Evolutionary conservation across 495 filamentous ascomycete species (phyloP), one percentile per base, ranked within the genome.

Genomic region (Tuber umbilicatum): DNA sequence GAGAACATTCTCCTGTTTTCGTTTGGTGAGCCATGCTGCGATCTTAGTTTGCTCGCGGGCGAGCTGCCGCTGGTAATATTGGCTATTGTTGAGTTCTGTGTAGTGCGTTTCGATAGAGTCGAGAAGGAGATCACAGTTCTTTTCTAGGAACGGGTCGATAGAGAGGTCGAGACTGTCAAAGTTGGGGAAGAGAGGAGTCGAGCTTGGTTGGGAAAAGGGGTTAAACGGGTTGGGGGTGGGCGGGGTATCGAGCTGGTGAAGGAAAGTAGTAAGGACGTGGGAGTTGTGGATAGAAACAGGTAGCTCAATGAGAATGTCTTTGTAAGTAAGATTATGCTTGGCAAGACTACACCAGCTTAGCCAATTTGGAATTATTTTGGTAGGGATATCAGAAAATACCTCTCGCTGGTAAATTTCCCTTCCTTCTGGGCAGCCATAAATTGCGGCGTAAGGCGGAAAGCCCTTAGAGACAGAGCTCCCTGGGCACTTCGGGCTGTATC

Each of bases 61-160:
- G n/a, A 97, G 87, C 81, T 96, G 93, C 73, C 95, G 89, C 85
- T 97, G 93, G 87, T 98, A 97, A 87, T 97, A 99, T 85, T 97
- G 93, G 86, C 93, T 92, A 87, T 99, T 99, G 88, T 98, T 99
- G 83, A 94, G 91, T 85, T 99, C 95, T 70, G 94, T 97, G 85
- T 98, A 94, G 87, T 99, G 95, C 38, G 91, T 89, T 86, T 99
- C 95, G 82, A 99, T 98, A 85, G 90, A 93, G 74, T 99, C 95
- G 74, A 99, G 90, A 38, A 99, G 89, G 76, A 97, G 89, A 82
- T 99, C 94, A 85, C 93, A 95, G 74, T 94, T 97, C 88, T 97
- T 97, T 88, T 97, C 94, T n/a, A 99, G 89, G 87, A 95, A 98
- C 39, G 95, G 95, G 82, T 99, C 95, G 83, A 98, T 94, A 79